Conservation (phyloP, 106 monocot genomes). For the Cymbidium sinense region DNA sequence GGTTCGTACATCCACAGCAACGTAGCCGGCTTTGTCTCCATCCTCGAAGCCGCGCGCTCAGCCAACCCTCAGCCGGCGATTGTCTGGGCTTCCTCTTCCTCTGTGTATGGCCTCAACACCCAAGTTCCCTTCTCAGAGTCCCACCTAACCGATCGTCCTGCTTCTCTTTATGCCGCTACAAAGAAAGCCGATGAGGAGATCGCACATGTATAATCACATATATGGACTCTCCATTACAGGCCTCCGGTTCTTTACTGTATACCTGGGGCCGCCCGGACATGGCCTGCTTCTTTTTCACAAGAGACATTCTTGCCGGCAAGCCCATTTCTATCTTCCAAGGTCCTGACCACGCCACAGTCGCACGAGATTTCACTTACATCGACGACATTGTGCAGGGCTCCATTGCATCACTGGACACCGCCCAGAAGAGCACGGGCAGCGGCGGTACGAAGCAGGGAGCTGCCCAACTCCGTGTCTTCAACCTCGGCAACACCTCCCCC, state of each 20-base stretch:
- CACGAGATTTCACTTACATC: constrained; percentile 23
- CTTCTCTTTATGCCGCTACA: constrained; percentile 18
- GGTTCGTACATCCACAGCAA: constrained; percentile 18
- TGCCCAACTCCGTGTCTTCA: constrained; percentile 20
- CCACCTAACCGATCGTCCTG: constrained; percentile 11
- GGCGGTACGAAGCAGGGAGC: constrained; percentile 19
- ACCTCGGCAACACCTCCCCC: constrained; percentile 23
- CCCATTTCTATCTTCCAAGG: constrained; percentile 17
- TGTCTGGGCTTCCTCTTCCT: constrained; percentile 20
- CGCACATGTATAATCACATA: constrained; percentile 17
- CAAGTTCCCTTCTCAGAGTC: constrained; percentile 19
- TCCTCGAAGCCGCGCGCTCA: constrained; percentile 13
- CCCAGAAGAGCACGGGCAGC: constrained; percentile 19
- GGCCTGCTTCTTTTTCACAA: constrained; percentile 25
- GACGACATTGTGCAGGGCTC: constrained; percentile 22
- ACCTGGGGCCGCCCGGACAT: constrained; percentile 26
- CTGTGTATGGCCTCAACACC: constrained; percentile 23
- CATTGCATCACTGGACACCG: constrained; percentile 15
- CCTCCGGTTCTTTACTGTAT: constrained; percentile 22
- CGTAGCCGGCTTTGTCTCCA: constrained; percentile 17
- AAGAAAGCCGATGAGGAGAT: constrained; percentile 27
- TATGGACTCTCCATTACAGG: constrained; percentile 23
- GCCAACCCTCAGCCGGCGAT: constrained; percentile 22
- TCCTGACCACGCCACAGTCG: constrained; percentile 9
- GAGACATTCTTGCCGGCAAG: constrained; percentile 16